Percentiles rank a stretch among this genome's conserved stretches.
Evolutionary conservation across 108 stramenopile genomes (phyloP).

Genomic region (Cyclotella distinguenda): DNA sequence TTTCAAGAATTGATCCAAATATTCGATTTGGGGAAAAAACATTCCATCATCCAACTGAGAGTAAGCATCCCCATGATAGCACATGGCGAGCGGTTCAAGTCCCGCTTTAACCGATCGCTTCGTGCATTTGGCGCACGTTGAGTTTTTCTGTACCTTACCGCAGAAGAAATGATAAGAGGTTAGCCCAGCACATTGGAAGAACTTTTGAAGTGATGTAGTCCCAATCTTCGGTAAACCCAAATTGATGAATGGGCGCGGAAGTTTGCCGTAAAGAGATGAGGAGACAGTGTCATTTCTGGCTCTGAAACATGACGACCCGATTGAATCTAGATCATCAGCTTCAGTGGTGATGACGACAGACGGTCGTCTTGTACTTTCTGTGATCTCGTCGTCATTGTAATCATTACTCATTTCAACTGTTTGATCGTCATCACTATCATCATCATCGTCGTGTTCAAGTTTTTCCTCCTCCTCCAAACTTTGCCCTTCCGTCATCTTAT

Average conservation of each 20-base stretch:
- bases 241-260: slow-evolving; percentile 17
- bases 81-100: neutral
- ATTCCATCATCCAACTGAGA: slow-evolving; percentile 16
- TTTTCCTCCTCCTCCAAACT: neutral
- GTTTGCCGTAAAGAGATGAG: slow-evolving; percentile 5
- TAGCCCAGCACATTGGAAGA: slow-evolving; percentile 5
- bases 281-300: slow-evolving; percentile 15
- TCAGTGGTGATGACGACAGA: too few species aligned
- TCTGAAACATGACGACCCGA: neutral
- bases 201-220: slow-evolving; percentile 3
- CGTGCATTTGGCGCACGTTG: neutral
- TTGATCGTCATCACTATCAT: neutral
- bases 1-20: neutral
- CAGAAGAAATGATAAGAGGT: neutral
- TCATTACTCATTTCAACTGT: neutral
- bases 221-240: slow-evolving; percentile 21
- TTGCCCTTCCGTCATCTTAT: neutral
- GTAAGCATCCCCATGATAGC: neutral
- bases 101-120: neutral
- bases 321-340: neutral
- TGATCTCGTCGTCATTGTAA: neutral
- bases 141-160: neutral
- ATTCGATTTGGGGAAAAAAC: slow-evolving; percentile 18
- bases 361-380: too few species aligned
- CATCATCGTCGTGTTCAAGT: neutral